Base-by-base conservation (phyloP, 108 stramenopile species). In the Aurantiochytrium sp. region DNA sequence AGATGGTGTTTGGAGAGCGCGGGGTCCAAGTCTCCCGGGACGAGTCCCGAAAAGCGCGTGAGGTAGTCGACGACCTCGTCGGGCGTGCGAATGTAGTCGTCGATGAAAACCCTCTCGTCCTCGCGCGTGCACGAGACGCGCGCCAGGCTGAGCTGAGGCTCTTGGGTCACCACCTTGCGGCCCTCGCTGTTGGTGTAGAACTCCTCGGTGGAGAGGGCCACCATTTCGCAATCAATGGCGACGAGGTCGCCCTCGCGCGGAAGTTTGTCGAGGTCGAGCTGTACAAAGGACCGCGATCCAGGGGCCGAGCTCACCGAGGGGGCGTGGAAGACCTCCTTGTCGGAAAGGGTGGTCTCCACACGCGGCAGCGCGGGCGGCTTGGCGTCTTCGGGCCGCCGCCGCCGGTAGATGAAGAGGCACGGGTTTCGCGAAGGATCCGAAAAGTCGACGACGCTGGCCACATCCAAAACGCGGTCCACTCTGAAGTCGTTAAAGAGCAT, bases 51-150 rank as follows among this genome's bases (percentile, higher is more conserved):
- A 87, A 99, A 99, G 17, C 98, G 92, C 55, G 98, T 98, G 55
- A 97, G 89, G 88, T 95, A 96, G 89, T 99, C 98, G 21, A 95
- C 94, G 32, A 98, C 96, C 17, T 94, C 94, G 90, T 99, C 98
- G 53, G 90, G 88, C 54, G 95, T 97, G 54, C 96, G 69, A 37
- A 99, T 95, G 69, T 96, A 95, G 90, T 98, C 97, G 86, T 99
- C 98, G 19, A 98, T 85, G 34, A 98, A 85, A 1, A 95, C 93
- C 52, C 88, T 69, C 27, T 90, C 90, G 15, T 90, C 93, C 39
- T 81, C 73, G 39, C 21, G 24, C n/a, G 73, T 81, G 73, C 73
- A 81, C 2, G 42, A 48, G 10, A 81, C 42, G 12, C 73, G 39
- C 17, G 73, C 73, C 21, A 81, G 39, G 73, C 73, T 81, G 42